A percentile compares a stretch with the other conserved stretches of the same genome.
Conservation (phyloP, 1,284 basidiomycete species). For the Rhodotorula sp. region DNA sequence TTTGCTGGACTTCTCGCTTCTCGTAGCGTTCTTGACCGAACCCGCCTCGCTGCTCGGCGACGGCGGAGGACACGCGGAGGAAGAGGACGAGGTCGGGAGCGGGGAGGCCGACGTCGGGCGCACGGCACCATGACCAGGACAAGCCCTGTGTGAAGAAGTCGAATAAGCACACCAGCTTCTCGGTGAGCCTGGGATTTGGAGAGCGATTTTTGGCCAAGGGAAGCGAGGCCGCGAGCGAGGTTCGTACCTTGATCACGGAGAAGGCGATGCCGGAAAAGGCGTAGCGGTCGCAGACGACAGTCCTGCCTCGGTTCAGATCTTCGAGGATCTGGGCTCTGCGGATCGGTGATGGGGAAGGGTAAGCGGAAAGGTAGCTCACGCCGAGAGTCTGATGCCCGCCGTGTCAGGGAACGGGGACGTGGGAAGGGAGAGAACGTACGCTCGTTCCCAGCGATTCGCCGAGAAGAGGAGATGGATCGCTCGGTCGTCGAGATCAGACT, state of each 20-base stretch:
- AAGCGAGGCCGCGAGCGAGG: background rate
- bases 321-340: slow-evolving; percentile 65
- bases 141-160: slow-evolving; percentile 51
- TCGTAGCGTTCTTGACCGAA: slow-evolving; percentile 80
- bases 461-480: slow-evolving; percentile 93
- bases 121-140: slow-evolving; percentile 72
- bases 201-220: background rate
- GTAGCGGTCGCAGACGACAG: slow-evolving; percentile 88
- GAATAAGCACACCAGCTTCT: background rate
- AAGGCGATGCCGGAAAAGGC: slow-evolving; percentile 97
- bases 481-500: slow-evolving; percentile 83
- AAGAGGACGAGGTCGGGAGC: slow-evolving; percentile 86
- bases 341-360: no score
- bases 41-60: slow-evolving; percentile 71
- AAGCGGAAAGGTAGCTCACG: background rate
- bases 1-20: slow-evolving; percentile 59
- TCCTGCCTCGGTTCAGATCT: slow-evolving; percentile 65
- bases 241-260: slow-evolving; percentile 71
- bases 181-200: background rate
- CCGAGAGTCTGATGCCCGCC: background rate
- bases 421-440: slow-evolving; percentile 57
- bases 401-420: background rate
- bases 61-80: slow-evolving; percentile 74
- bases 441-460: slow-evolving; percentile 94
- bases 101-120: slow-evolving; percentile 82